A percentile compares a stretch with the other conserved stretches of the same genome.
phyloP scores from a whole-genome alignment of 768 basidiomycete species.

The Amanita exitialis region DNA sequence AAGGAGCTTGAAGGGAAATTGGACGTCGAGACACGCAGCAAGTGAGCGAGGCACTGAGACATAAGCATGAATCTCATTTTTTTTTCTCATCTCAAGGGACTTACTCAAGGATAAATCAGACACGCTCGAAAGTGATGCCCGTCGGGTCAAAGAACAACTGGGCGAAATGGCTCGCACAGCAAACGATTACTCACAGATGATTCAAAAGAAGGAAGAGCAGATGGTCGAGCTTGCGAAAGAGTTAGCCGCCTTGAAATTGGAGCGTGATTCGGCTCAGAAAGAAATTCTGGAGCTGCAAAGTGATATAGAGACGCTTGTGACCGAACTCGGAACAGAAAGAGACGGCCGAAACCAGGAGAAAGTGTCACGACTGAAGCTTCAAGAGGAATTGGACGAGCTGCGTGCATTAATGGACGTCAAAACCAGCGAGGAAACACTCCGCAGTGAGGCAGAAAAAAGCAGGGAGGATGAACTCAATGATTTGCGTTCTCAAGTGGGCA shows the following conservation, averaged over 20 bases:
- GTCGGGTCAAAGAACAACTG: conserved; percentile 68
- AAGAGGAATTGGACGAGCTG: conserved; percentile 80
- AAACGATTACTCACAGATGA: conserved; percentile 63
- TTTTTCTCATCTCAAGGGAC: conserved; percentile 36
- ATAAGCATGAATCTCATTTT: background rate
- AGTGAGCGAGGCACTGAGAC: conserved; percentile 30
- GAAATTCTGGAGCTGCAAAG: conserved; percentile 62
- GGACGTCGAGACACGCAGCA: conserved; percentile 48
- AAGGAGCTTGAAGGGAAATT: conserved; percentile 69
- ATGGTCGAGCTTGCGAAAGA: conserved; percentile 45
- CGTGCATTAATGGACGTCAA: conserved; percentile 79
- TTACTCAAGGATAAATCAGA: conserved; percentile 48
- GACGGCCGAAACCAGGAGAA: conserved; percentile 37
- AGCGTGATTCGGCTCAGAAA: conserved; percentile 43
- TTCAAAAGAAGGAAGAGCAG: conserved; percentile 71
- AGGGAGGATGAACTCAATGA: conserved; percentile 76
- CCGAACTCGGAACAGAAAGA: conserved; percentile 51
- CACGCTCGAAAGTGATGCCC: conserved; percentile 54
- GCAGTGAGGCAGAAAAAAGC: conserved; percentile 77
- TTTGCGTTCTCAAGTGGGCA: conserved; percentile 52
- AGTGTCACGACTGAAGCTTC: conserved; percentile 48
- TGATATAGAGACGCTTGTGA: conserved; percentile 53
- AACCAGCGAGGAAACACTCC: conserved; percentile 74
- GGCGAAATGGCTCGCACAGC: conserved; percentile 69
- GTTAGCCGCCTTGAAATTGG: conserved; percentile 40